Evolutionary conservation across 371 early-diverging fungal genomes (phyloP).

Genomic region (Rhizopus delemar): DNA sequence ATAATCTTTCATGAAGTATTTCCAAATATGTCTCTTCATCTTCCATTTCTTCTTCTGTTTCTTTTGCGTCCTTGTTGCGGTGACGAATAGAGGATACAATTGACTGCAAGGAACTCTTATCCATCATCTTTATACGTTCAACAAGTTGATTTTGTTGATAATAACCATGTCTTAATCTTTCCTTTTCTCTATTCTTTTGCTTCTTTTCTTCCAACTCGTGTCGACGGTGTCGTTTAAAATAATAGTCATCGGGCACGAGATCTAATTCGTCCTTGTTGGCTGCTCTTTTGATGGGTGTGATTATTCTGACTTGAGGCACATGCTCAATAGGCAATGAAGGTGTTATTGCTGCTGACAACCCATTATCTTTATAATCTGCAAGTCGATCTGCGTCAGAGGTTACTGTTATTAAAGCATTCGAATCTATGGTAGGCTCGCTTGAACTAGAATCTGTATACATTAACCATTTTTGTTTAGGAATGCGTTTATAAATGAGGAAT

Average conservation of each 20-base stretch:
- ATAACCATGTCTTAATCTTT: slow-evolving; percentile 60
- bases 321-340: slow-evolving; percentile 12
- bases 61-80: slow-evolving; percentile 13
- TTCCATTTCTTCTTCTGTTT: slow-evolving; percentile 6
- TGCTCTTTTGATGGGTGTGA: slow-evolving; percentile 1
- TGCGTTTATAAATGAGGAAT: too few species aligned
- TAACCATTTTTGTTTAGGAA: not conserved
- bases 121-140: slow-evolving; percentile 58
- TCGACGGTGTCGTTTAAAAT: slow-evolving; percentile 62
- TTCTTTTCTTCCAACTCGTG: slow-evolving; percentile 69
- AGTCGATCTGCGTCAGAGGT: slow-evolving; percentile 6
- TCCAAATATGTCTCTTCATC: slow-evolving; percentile 35
- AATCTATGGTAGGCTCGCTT: slow-evolving; percentile 17
- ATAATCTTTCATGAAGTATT: slow-evolving; percentile 43
- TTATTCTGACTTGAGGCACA: slow-evolving; percentile 5
- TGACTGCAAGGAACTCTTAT: slow-evolving; percentile 39
- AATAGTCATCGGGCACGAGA: slow-evolving; percentile 50
- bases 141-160: slow-evolving; percentile 65
- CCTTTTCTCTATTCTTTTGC: slow-evolving; percentile 68
- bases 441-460: not conserved
- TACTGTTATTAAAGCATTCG: slow-evolving; percentile 10
- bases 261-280: not conserved
- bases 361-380: slow-evolving; percentile 5
- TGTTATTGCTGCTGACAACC: not conserved
- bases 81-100: slow-evolving; percentile 44